Conservation (phyloP, 2,329 filamentous ascomycete genomes). For the Paramyrothecium sp. region DNA sequence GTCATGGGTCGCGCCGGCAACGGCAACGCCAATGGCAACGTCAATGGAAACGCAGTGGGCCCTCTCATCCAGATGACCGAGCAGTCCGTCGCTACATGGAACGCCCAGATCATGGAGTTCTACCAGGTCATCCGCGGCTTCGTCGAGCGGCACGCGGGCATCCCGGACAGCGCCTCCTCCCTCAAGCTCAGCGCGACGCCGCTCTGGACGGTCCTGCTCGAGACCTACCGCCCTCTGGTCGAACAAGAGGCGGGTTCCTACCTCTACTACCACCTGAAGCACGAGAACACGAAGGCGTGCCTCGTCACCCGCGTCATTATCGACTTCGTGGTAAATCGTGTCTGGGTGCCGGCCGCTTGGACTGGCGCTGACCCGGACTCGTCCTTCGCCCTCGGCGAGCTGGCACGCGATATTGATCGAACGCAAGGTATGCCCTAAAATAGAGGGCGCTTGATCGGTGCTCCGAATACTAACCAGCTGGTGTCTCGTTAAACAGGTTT, state of each 20-base stretch:
- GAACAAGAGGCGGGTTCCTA: conserved; percentile 37
- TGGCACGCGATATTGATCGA: conserved; percentile 33
- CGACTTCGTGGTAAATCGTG: conserved; percentile 39
- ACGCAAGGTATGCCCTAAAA: conserved; percentile 27
- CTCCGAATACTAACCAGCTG: not conserved
- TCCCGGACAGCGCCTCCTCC: conserved; percentile 25
- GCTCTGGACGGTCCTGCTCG: conserved; percentile 34
- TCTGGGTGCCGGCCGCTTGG: conserved; percentile 39
- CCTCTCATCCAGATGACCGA: conserved; percentile 35
- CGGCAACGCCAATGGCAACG: not conserved
- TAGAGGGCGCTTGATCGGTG: not conserved
- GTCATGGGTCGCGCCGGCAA: not conserved
- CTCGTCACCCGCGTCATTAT: conserved; percentile 41
- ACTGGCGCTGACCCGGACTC: conserved; percentile 32
- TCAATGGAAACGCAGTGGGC: conserved; percentile 13
- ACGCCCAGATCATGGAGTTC: conserved; percentile 33
- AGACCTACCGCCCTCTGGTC: conserved; percentile 35
- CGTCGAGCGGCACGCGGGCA: conserved; percentile 31
- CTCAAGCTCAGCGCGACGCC: conserved; percentile 24
- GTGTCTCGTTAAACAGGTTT: conserved; percentile 22
- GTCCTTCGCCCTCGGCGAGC: conserved; percentile 30
- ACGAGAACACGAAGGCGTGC: conserved; percentile 37
- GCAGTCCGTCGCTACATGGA: conserved; percentile 29
- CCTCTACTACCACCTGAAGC: conserved; percentile 37
- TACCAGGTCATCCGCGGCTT: conserved; percentile 33